Evolutionary conservation across 2,329 filamentous ascomycete genomes (phyloP).

Genomic region (Leptographium galeiforme): DNA sequence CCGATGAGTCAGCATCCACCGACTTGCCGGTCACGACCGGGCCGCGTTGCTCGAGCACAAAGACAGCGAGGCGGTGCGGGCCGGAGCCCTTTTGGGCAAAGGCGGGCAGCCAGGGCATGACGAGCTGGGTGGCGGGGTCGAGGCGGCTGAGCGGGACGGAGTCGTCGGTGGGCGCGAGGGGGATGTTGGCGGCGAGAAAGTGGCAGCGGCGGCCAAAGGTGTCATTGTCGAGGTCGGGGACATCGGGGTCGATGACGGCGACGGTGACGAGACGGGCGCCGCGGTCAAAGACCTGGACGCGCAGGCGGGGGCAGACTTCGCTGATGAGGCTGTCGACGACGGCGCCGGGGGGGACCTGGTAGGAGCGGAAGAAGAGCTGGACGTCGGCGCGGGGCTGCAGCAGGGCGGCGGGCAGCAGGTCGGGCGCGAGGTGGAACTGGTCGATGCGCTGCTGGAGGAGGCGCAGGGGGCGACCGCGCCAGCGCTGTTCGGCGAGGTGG

Average conservation of each 20-base stretch:
- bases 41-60: slow-evolving; percentile 62
- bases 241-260: slow-evolving; percentile 78
- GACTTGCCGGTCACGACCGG: slow-evolving; percentile 31
- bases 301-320: slow-evolving; percentile 60
- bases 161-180: slow-evolving; percentile 36
- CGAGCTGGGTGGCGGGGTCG: slow-evolving; percentile 47
- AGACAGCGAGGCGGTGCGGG: slow-evolving; percentile 78
- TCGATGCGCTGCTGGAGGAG: slow-evolving; percentile 73
- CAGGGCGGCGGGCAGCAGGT: slow-evolving; percentile 55
- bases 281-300: slow-evolving; percentile 72
- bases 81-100: slow-evolving; percentile 80
- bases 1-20: not conserved
- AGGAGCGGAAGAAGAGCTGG: slow-evolving; percentile 62
- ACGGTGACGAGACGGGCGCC: slow-evolving; percentile 74
- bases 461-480: slow-evolving; percentile 69
- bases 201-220: slow-evolving; percentile 72
- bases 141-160: slow-evolving; percentile 53
- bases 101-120: slow-evolving; percentile 71
- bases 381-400: slow-evolving; percentile 71
- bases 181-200: slow-evolving; percentile 61
- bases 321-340: slow-evolving; percentile 64
- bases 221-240: slow-evolving; percentile 65
- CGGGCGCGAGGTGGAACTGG: slow-evolving; percentile 78
- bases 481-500: slow-evolving; percentile 73
- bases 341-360: slow-evolving; percentile 60